These are phyloP conservation scores for Allantophomopsis cytisporea DNA, from an alignment of 2,329 filamentous ascomycete species.

Conservation along the genomic window DNA sequence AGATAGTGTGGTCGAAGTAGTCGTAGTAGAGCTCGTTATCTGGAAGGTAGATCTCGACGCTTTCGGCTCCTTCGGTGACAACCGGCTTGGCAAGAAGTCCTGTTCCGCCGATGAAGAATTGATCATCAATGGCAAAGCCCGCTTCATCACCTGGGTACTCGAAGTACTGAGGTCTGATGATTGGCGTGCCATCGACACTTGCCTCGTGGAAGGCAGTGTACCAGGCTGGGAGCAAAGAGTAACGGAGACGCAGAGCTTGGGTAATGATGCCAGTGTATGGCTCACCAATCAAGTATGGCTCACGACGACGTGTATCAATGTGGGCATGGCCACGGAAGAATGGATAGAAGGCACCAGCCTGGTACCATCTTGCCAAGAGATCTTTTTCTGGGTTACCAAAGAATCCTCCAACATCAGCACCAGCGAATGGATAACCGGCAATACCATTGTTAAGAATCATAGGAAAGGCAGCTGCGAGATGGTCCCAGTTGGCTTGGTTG, in stretches of 20 bases:
- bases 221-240: slow-evolving; percentile 82
- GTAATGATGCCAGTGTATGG: slow-evolving; percentile 81
- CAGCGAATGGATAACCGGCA: slow-evolving; percentile 83
- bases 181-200: slow-evolving; percentile 68
- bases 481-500: slow-evolving; percentile 87
- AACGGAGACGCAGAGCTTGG: slow-evolving; percentile 75
- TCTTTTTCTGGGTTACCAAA: slow-evolving; percentile 95
- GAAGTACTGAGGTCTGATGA: slow-evolving; percentile 87
- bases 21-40: slow-evolving; percentile 88
- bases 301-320: slow-evolving; percentile 86
- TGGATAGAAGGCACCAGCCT: slow-evolving; percentile 90
- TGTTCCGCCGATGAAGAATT: slow-evolving; percentile 80
- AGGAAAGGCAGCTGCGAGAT: slow-evolving; percentile 77
- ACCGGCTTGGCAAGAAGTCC: slow-evolving; percentile 91
- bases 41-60: slow-evolving; percentile 72
- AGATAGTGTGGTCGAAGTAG: slow-evolving; percentile 77
- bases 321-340: slow-evolving; percentile 95
- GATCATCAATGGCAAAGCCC: slow-evolving; percentile 83
- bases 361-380: slow-evolving; percentile 87
- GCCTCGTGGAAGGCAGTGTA: slow-evolving; percentile 95
- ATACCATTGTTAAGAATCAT: slow-evolving; percentile 93
- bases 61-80: slow-evolving; percentile 59
- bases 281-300: slow-evolving; percentile 79
- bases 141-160: slow-evolving; percentile 75
- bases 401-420: slow-evolving; percentile 94